Evolutionary conservation across 768 basidiomycete species (phyloP), one percentile per base, ranked within the genome.

Genomic region (Candolleomyces efflorescens): DNA sequence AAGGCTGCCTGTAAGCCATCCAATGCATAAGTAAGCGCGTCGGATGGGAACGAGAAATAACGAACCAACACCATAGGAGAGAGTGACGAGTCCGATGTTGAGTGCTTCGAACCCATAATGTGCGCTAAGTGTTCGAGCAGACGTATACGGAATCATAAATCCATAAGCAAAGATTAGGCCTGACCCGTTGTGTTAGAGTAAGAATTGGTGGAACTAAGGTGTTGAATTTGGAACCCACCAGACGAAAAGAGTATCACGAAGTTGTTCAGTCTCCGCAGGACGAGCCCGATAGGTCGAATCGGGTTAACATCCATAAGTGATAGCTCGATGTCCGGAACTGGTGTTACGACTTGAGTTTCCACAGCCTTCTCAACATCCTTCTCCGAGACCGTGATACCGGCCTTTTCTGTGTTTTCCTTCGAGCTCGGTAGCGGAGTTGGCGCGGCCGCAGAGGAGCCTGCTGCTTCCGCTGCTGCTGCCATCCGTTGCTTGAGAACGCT

Each of bases 221-320:
- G 27, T 20, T 26, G 1, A 18, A 7, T 20, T 37, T 27, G n/a
- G n/a, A n/a, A 63, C 79, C 43, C 58, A 86, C 89, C 86, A 38
- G 89, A 90, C 26, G 85, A 76, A 54, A 82, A 58, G 3, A 93
- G 73, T 55, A 88, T 84, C 1, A 79, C 68, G 7, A 89, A 50
- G 60, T 95, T 97, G 63, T 91, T 89, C 51, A 71, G 77, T 39
- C 83, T 76, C 15, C 77, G 75, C 22, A 92, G 60, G 23, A 92
- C 81, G 27, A 75, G 66, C 53, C 72, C 68, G 49, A 92, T 78
- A 1, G 89, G 87, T 48, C 77, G 78, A 50, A 90, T 65, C 0
- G 90, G 90, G 65, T 91, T 92, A n/a, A 93, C 76, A 62, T 93
- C 91, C 57, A 69, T 78, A 3, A 92, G 60, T 6, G 85, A 80